Percentiles rank a stretch among this genome's conserved stretches.
Evolutionary conservation across 345 rosid genomes (phyloP).

Genomic region (Anacardium occidentale): DNA sequence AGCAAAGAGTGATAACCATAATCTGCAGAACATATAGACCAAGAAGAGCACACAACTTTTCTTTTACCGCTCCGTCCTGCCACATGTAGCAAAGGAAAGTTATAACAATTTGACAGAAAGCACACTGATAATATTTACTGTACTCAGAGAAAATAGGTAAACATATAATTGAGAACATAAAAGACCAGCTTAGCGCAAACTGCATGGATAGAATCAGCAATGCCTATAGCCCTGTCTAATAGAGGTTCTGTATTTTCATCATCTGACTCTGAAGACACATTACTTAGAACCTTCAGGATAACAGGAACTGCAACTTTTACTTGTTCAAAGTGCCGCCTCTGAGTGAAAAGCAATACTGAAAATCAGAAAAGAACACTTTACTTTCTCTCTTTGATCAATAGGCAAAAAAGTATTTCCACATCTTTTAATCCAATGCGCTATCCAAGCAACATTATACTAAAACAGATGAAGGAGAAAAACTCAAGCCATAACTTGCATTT

Average conservation of each 20-base stretch:
- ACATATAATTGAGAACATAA: conserved; percentile 19
- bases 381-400: conserved; percentile 18
- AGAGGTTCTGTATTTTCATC: conserved; percentile 39
- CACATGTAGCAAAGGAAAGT: conserved; percentile 15
- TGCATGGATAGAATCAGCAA: conserved; percentile 56
- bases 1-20: conserved; percentile 50
- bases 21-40: conserved; percentile 70
- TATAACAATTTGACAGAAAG: conserved; percentile 5
- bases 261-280: conserved; percentile 36
- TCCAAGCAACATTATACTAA: background rate
- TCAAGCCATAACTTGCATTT: background rate
- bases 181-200: conserved; percentile 62
- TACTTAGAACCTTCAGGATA: conserved; percentile 54
- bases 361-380: conserved; percentile 22
- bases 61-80: conserved; percentile 54
- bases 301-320: conserved; percentile 65
- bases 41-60: conserved; percentile 64
- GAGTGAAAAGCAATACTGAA: conserved; percentile 59
- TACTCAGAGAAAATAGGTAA: conserved; percentile 15
- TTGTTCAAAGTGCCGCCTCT: conserved; percentile 80
- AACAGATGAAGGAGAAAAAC: background rate
- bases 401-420: conserved; percentile 3
- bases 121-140: background rate
- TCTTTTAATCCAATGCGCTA: background rate
- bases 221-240: conserved; percentile 55